Percentiles rank a stretch among this genome's conserved stretches.
phyloP scores from a whole-genome alignment of 139 green algal genomes.

The Deuterostichococcus epilithicus region DNA sequence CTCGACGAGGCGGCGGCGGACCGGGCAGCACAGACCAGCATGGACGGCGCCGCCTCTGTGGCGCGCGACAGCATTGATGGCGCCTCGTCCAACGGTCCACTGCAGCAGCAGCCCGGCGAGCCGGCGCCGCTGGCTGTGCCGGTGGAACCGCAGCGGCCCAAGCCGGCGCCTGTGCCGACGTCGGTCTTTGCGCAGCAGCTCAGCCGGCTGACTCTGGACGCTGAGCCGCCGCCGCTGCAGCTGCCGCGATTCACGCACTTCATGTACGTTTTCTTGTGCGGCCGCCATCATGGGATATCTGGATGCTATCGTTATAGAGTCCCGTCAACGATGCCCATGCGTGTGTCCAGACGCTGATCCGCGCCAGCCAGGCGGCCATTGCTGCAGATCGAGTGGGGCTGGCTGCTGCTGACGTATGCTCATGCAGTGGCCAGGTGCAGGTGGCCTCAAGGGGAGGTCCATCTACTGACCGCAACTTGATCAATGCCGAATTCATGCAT shows the following conservation, averaged over 20 bases:
- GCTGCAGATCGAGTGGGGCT: too few relatives aligned
- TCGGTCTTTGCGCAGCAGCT: background rate
- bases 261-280: too few relatives aligned
- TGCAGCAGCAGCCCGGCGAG: background rate
- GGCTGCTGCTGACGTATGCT: too few relatives aligned
- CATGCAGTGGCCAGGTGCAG: too few relatives aligned
- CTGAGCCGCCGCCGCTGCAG: background rate
- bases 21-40: background rate
- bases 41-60: background rate
- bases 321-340: too few relatives aligned
- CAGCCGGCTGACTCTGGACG: background rate
- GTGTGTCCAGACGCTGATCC: too few relatives aligned
- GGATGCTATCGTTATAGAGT: too few relatives aligned
- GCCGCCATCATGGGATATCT: too few relatives aligned
- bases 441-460: too few relatives aligned
- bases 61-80: background rate
- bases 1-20: background rate
- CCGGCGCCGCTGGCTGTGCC: background rate
- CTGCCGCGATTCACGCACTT: slow-evolving; percentile 21
- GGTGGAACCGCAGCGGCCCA: background rate
- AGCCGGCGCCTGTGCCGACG: background rate
- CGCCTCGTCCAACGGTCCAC: too few relatives aligned
- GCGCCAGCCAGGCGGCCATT: too few relatives aligned
- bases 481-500: background rate
- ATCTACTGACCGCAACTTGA: too few relatives aligned